phyloP scores from a whole-genome alignment of 23 red algal genomes.

The Gracilariopsis chorda region DNA sequence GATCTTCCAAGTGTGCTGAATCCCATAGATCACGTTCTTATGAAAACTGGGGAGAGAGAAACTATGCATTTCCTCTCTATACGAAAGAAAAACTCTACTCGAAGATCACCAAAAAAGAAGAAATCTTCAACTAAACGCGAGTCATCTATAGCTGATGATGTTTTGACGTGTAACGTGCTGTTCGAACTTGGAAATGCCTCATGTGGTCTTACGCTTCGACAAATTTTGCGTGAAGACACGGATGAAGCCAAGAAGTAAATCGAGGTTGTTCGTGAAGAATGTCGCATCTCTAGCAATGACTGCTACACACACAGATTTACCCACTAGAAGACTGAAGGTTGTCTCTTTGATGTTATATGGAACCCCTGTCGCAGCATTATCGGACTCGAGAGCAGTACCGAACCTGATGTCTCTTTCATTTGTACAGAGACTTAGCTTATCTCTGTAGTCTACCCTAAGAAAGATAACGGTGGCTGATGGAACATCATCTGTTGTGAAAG shows the following conservation, averaged over 20 bases:
- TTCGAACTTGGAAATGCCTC: background rate
- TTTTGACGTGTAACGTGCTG: no score
- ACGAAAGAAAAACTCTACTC: no score
- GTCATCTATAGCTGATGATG: no score
- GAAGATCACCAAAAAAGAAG: no score
- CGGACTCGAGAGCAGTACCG: background rate
- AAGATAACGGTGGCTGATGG: background rate
- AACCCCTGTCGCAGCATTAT: background rate
- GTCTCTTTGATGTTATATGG: background rate
- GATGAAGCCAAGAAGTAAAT: background rate
- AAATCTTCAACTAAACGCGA: no score
- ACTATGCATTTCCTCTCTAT: no score
- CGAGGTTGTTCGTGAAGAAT: background rate
- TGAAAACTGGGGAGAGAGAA: no score
- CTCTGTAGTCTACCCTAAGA: background rate
- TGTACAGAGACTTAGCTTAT: background rate
- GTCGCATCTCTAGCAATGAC: background rate
- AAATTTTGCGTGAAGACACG: background rate
- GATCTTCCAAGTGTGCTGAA: no score
- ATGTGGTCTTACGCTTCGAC: background rate
- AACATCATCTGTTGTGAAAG: background rate
- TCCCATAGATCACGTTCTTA: no score
- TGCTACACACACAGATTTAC: background rate
- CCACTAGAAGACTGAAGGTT: background rate
- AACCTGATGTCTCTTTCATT: background rate